Evolutionary conservation across 805 yeast species (phyloP).

Genomic region (Hanseniaspora vineae): DNA sequence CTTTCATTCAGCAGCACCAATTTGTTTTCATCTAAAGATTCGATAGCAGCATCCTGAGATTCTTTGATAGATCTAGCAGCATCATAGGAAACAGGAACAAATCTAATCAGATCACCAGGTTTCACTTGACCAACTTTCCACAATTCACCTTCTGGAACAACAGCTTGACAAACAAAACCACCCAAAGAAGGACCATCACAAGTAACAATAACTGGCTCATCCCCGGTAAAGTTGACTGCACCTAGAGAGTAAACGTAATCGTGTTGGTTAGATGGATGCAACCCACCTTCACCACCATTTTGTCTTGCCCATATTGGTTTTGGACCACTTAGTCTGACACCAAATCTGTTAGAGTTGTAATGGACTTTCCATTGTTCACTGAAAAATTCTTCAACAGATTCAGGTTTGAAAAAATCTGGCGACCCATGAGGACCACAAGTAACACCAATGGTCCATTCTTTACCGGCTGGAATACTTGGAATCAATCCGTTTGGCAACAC

Average conservation of each 20-base stretch:
- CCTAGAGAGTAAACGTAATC: slow-evolving; percentile 95
- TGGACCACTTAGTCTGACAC: slow-evolving; percentile 89
- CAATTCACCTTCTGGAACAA: slow-evolving; percentile 89
- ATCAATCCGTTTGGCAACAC: slow-evolving; percentile 37
- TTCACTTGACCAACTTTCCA: slow-evolving; percentile 98
- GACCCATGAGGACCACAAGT: slow-evolving; percentile 98
- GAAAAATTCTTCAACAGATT: slow-evolving; percentile 66
- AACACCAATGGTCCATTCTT: slow-evolving; percentile 75
- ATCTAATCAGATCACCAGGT: slow-evolving; percentile 79
- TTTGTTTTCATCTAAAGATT: slow-evolving; percentile 9
- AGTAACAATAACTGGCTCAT: slow-evolving; percentile 92
- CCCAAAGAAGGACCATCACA: slow-evolving; percentile 98
- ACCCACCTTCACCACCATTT: slow-evolving; percentile 96
- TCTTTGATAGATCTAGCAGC: slow-evolving; percentile 53
- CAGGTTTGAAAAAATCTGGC: slow-evolving; percentile 81
- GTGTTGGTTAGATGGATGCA: slow-evolving; percentile 97
- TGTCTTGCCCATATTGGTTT: slow-evolving; percentile 93
- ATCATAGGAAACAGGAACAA: slow-evolving; percentile 63
- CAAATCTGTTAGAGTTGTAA: slow-evolving; percentile 93
- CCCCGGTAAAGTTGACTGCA: slow-evolving; percentile 96
- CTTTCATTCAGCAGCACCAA: slow-evolving; percentile 21
- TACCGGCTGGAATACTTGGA: slow-evolving; percentile 18
- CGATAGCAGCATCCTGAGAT: slow-evolving; percentile 45
- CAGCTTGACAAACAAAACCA: slow-evolving; percentile 95
- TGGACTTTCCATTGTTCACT: slow-evolving; percentile 81